Base-by-base conservation (phyloP, 495 filamentous ascomycete species). In the Penicillium robsamsonii region DNA sequence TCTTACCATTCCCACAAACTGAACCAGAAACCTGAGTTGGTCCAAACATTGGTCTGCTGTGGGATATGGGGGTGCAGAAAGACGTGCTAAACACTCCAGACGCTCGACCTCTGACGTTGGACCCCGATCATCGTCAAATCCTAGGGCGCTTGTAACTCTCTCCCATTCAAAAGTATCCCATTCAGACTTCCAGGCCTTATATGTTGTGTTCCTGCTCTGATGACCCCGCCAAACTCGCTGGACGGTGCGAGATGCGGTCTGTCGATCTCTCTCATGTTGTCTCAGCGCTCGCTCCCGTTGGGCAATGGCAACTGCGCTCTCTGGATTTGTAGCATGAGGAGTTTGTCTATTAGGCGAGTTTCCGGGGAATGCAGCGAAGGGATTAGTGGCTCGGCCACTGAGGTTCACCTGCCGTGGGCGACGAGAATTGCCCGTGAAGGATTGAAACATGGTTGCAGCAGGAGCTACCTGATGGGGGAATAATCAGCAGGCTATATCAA, bases 401-500 rank as follows among this genome's bases (percentile, higher is more conserved):
- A 98, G 87, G 70, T 98, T 96, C 60, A 98, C 91, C 68, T 96
- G 90, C 50, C 94, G 87, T 48, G 86, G 87, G 53, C 87, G 88
- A 61, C 91, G 85, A 62, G 92, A 87, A 75, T 70, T 89, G 54
- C 94, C 94, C 27, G 89, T 93, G 73, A 98, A 98, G 38, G 86
- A 88, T 53, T 86, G 85, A 71, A 93, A 96, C 93, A 97, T 97
- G 53, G 53, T 18, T 62, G 62, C 47, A 25, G 57, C 47, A 50
- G 27, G 56, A 50, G 50, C 57, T 58, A 50, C 57, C 50, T 18
- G 47, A 27, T 22, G 37, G 37, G 27, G 20, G 25, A 15, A 40
- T 10, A 30, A 5, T n/a, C 49, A 43, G 20, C 47, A 7, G 24
- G 25, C 9, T 47, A 50, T 55, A 61, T 46, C 46, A 42, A 48